Evolutionary conservation across 177 flowering plant species (phyloP).

Genomic region (Telopea speciosissima): DNA sequence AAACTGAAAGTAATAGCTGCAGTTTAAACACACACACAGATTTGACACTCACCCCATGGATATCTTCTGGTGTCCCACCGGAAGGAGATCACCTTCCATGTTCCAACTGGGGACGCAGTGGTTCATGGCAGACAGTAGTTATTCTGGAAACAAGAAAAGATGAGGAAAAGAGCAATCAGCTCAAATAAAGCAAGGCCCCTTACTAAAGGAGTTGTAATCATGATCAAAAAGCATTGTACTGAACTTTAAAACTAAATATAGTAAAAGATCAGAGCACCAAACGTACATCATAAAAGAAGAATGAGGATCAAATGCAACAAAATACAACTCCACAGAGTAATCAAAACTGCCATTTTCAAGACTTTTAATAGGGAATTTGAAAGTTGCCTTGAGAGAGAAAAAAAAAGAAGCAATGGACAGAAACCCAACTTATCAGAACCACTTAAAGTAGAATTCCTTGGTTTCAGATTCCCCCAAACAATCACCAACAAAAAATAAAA

Average conservation of each 20-base stretch:
- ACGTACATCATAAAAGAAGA: neutral
- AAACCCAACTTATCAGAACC: neutral
- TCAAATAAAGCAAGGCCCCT: neutral
- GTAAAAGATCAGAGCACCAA: neutral
- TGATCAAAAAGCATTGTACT: neutral
- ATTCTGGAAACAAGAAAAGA: neutral
- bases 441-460: neutral
- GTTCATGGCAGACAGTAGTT: constrained; percentile 14
- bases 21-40: too few species aligned
- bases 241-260: neutral
- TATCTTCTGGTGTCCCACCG: constrained; percentile 18
- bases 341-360: neutral
- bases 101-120: constrained; percentile 19
- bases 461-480: neutral
- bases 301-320: neutral
- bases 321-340: neutral
- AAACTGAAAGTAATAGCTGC: neutral
- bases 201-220: neutral
- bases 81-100: constrained; percentile 14
- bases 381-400: neutral
- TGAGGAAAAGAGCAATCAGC: neutral
- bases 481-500: neutral
- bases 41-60: constrained; percentile 16
- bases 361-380: neutral
- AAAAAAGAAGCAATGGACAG: neutral